These are phyloP conservation scores for Zygoascus biomembranicola DNA, from an alignment of 805 yeast genomes.

Conservation along the genomic window DNA sequence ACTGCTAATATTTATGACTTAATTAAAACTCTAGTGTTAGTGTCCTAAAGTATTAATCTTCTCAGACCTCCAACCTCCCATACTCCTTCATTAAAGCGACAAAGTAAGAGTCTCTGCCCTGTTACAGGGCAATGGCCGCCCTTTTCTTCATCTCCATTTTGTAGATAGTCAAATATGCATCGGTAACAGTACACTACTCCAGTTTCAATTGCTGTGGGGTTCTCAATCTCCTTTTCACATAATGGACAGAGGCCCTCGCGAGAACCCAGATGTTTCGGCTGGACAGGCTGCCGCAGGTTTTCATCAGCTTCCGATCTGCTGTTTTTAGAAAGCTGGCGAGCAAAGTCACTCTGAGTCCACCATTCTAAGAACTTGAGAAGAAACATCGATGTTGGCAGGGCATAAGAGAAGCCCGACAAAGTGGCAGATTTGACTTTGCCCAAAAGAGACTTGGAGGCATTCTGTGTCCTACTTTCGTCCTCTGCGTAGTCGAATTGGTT, in stretches of 20 bases:
- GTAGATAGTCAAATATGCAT: slow-evolving; percentile 64
- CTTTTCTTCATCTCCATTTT: slow-evolving; percentile 36
- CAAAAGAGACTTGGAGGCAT: slow-evolving; percentile 26
- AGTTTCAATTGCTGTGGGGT: slow-evolving; percentile 84
- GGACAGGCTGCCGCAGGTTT: slow-evolving; percentile 17
- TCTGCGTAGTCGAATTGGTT: slow-evolving; percentile 24
- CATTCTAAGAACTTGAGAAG: slow-evolving; percentile 79
- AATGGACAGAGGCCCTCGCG: slow-evolving; percentile 48
- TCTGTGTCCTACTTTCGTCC: slow-evolving; percentile 9
- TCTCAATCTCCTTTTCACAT: slow-evolving; percentile 54
- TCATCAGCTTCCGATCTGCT: slow-evolving; percentile 17
- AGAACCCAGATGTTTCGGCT: slow-evolving; percentile 15
- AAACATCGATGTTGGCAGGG: slow-evolving; percentile 76
- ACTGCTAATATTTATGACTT: no score
- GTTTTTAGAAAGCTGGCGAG: slow-evolving; percentile 46
- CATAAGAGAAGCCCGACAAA: slow-evolving; percentile 28
- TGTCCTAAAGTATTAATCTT: slow-evolving; percentile 50
- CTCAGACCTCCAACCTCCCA: slow-evolving; percentile 76
- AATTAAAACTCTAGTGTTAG: background rate
- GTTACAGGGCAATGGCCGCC: slow-evolving; percentile 84
- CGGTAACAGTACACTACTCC: slow-evolving; percentile 87
- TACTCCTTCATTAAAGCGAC: slow-evolving; percentile 52
- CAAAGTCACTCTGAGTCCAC: slow-evolving; percentile 80
- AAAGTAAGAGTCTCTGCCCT: slow-evolving; percentile 60
- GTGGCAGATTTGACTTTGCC: slow-evolving; percentile 19